Conservation (phyloP, 163 green algal genomes). For the Scenedesmus sp. region DNA sequence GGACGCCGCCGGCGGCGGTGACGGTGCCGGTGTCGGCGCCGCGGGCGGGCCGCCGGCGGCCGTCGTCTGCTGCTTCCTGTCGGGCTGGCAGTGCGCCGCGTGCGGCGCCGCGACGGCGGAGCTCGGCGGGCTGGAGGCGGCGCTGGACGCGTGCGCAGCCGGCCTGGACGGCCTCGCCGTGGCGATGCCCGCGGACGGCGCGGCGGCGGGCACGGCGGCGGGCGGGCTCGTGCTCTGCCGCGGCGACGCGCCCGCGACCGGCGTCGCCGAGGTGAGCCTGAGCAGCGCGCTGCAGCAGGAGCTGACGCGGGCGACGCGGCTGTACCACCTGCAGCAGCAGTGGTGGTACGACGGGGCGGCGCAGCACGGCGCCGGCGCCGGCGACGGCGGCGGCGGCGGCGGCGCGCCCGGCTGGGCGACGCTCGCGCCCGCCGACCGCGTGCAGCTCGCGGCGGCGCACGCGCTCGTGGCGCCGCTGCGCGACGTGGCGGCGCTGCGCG, state of each 20-base stretch:
- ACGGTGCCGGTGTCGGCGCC: background rate
- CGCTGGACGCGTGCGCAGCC: background rate
- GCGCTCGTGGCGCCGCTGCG: conserved; percentile 27
- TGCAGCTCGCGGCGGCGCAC: conserved; percentile 5
- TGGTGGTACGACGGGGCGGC: conserved; percentile 30
- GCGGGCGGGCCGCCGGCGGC: background rate
- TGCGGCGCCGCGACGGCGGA: conserved; percentile 18
- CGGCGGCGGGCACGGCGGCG: too few species aligned
- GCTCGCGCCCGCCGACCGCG: background rate
- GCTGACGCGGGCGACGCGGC: background rate
- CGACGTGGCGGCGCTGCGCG: conserved; percentile 27
- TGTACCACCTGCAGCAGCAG: conserved; percentile 28
- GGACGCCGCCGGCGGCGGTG: background rate
- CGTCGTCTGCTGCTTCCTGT: conserved; percentile 26
- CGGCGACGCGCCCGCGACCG: too few species aligned
- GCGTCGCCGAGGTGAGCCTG: background rate
- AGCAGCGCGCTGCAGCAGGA: conserved; percentile 2
- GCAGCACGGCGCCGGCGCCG: background rate
- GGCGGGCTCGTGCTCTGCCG: too few species aligned
- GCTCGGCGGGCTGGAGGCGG: background rate
- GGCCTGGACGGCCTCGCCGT: background rate
- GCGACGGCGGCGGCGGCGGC: background rate
- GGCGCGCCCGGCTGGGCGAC: background rate
- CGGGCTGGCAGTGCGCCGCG: conserved; percentile 24
- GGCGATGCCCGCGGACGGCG: too few species aligned